These are phyloP conservation scores for Graphilbum fragrans DNA, from an alignment of 2,329 filamentous ascomycete species.

Conservation along the genomic window DNA sequence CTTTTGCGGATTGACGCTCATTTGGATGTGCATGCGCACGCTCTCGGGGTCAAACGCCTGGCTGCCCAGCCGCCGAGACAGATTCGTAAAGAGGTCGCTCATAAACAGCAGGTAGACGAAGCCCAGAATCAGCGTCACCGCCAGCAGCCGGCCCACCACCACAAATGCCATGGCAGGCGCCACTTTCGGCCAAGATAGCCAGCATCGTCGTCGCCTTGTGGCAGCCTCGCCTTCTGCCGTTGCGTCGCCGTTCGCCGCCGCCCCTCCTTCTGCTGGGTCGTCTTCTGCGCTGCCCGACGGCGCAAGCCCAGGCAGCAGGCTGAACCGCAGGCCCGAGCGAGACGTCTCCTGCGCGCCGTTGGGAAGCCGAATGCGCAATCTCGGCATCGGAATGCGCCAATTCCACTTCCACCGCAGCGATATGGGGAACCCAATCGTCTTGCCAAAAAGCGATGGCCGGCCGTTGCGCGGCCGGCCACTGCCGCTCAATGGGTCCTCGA, in stretches of 20 bases:
- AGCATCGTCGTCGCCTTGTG: slow-evolving; percentile 5
- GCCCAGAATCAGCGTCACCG: slow-evolving; percentile 60
- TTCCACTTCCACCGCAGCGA: slow-evolving; percentile 42
- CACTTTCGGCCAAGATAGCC: slow-evolving; percentile 19
- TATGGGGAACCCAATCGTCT: slow-evolving; percentile 40
- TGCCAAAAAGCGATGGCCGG: slow-evolving; percentile 36
- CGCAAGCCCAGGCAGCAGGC: background rate
- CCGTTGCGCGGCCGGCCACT: slow-evolving; percentile 15
- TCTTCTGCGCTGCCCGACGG: background rate
- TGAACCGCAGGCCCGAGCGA: slow-evolving; percentile 12
- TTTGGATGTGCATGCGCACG: slow-evolving; percentile 63
- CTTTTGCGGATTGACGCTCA: slow-evolving; percentile 54
- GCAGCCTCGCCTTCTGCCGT: slow-evolving; percentile 6
- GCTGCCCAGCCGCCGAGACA: slow-evolving; percentile 48
- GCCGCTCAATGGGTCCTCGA: slow-evolving; percentile 50
- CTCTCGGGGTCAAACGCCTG: slow-evolving; percentile 76
- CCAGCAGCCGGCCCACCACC: slow-evolving; percentile 60
- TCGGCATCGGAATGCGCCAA: slow-evolving; percentile 30
- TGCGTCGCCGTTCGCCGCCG: background rate
- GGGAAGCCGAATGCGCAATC: slow-evolving; percentile 32
- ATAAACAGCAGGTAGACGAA: slow-evolving; percentile 79
- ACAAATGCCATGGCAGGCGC: slow-evolving; percentile 37
- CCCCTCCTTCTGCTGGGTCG: slow-evolving; percentile 4
- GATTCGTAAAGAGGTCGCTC: slow-evolving; percentile 65
- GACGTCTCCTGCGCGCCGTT: background rate